Evolutionary conservation across 371 early-diverging fungal genomes (phyloP).

Genomic region (Paraphysoderma sedebokerense): DNA sequence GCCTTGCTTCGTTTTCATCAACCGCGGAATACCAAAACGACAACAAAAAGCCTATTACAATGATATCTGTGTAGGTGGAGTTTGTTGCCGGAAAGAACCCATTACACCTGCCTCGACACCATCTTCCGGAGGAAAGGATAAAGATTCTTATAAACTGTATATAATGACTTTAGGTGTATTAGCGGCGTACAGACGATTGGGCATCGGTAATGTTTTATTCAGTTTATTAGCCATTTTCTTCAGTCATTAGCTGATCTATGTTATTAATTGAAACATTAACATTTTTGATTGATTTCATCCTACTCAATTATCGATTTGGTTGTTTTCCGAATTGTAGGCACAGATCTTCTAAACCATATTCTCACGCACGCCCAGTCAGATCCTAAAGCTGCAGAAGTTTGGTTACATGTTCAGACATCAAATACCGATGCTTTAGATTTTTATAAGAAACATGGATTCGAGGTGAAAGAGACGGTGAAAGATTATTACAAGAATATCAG

Average conservation of each 20-base stretch:
- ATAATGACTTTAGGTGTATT: conserved; percentile 92
- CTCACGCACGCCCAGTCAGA: conserved; percentile 27
- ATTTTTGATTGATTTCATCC: neutral
- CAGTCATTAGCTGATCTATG: conserved; percentile 6
- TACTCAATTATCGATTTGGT: neutral
- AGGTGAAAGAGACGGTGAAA: conserved; percentile 35
- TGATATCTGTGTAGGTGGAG: conserved; percentile 63
- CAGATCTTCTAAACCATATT: conserved; percentile 37
- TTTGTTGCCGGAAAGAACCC: conserved; percentile 63
- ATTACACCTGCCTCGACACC: conserved; percentile 5
- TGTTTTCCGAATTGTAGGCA: conserved; percentile 18
- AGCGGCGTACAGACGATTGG: conserved; percentile 60
- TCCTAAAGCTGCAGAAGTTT: conserved; percentile 31
- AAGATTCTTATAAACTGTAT: conserved; percentile 29
- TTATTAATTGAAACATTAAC: neutral
- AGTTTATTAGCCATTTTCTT: neutral
- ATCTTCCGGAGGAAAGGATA: neutral
- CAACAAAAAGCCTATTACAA: conserved; percentile 48
- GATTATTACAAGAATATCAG: conserved; percentile 77
- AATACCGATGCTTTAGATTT: conserved; percentile 75
- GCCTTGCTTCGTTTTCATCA: no score
- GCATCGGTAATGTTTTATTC: conserved; percentile 39
- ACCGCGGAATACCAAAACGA: no score
- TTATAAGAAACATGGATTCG: conserved; percentile 72
- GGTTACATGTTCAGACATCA: conserved; percentile 77